phyloP scores from a whole-genome alignment of 2,329 filamentous ascomycete species.

The Colletotrichum gigasporum region DNA sequence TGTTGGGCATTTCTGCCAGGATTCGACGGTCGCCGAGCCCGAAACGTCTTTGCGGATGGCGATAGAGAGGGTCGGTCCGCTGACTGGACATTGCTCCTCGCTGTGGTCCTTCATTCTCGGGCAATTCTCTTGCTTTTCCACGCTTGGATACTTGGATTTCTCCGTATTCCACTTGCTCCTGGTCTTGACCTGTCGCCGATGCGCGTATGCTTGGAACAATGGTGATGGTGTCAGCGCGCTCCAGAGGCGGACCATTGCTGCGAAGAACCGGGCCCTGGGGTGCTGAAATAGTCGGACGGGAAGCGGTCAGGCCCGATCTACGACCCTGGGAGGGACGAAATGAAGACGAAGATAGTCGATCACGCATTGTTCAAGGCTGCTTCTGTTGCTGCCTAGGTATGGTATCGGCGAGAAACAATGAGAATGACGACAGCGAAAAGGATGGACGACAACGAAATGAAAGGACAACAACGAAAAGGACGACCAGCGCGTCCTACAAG shows the following conservation, averaged over 20 bases:
- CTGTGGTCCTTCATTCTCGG: background rate
- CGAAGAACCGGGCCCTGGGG: conserved; percentile 50
- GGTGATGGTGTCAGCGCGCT: conserved; percentile 44
- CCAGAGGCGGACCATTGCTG: conserved; percentile 45
- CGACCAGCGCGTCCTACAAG: background rate
- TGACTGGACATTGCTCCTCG: background rate
- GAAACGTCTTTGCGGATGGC: background rate
- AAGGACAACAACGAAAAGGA: background rate
- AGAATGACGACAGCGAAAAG: background rate
- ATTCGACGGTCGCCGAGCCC: conserved; percentile 6
- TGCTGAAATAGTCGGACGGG: conserved; percentile 40
- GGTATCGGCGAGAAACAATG: background rate
- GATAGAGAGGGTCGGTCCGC: background rate
- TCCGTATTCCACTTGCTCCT: background rate
- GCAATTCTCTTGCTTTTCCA: background rate
- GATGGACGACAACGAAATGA: background rate
- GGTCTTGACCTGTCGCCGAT: background rate
- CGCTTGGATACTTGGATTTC: too few relatives aligned
- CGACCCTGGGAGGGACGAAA: conserved; percentile 17
- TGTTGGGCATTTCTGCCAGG: conserved; percentile 17
- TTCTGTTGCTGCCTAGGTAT: too few relatives aligned
- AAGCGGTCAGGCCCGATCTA: background rate
- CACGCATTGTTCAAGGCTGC: conserved; percentile 25
- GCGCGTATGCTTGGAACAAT: conserved; percentile 43
- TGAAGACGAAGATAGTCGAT: conserved; percentile 21